A percentile compares a stretch with the other conserved stretches of the same genome.
Conservation (phyloP, 192 early-diverging fungal species). For the Podila epigama region DNA sequence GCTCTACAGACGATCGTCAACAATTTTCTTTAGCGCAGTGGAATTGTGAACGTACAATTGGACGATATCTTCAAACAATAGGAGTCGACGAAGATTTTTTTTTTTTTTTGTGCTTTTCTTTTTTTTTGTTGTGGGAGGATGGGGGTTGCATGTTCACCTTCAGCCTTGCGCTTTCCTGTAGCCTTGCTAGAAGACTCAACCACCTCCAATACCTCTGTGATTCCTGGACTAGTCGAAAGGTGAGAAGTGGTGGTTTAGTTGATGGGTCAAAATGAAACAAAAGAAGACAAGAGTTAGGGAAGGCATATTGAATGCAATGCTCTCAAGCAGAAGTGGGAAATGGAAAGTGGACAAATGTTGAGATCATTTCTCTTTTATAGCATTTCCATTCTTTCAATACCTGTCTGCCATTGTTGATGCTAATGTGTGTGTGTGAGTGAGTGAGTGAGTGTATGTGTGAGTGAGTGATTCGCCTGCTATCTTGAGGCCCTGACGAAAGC, state of each 20-base stretch:
- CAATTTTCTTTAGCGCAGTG: not conserved
- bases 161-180: slow-evolving; percentile 36
- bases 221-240: not conserved
- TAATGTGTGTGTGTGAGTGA: not conserved
- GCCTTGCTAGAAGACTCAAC: not conserved
- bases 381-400: no score
- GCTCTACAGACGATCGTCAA: slow-evolving; percentile 3
- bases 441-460: not conserved
- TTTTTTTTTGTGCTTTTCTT: not conserved
- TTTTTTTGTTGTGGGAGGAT: no score
- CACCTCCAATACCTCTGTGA: not conserved
- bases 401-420: not conserved
- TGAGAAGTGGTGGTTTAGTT: not conserved
- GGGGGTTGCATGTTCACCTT: no score
- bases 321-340: no score
- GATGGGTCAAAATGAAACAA: no score
- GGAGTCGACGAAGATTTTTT: not conserved
- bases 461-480: no score
- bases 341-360: no score
- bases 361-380: no score
- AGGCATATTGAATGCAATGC: no score
- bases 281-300: not conserved
- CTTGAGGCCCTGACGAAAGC: not conserved
- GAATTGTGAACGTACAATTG: no score
- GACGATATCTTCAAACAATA: no score